phyloP scores from a whole-genome alignment of 1,284 basidiomycete species.

The Leccinum insolens region DNA sequence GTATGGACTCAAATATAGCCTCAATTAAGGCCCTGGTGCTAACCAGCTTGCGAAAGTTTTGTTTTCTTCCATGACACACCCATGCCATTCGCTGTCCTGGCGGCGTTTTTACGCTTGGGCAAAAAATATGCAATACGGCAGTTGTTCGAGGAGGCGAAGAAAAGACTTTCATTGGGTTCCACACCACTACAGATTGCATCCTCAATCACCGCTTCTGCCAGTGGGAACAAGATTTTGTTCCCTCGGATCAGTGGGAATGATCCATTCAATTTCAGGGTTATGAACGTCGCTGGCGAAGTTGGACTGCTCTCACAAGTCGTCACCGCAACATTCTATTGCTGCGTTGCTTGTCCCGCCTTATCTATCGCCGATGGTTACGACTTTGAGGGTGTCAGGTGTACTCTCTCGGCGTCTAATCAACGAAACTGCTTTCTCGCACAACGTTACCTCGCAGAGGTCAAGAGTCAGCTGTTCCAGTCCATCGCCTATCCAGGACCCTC shows the following conservation, averaged over 20 bases:
- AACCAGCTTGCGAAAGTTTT: constrained; percentile 7
- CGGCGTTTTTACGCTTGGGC: constrained; percentile 17
- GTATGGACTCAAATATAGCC: constrained; percentile 5
- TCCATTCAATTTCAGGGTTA: constrained; percentile 15
- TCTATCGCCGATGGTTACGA: constrained; percentile 16
- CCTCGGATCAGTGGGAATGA: constrained; percentile 11
- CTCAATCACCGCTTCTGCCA: background rate
- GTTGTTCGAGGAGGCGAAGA: constrained; percentile 13
- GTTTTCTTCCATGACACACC: constrained; percentile 3
- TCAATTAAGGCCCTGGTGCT: background rate
- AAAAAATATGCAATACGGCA: constrained; percentile 20
- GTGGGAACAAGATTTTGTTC: constrained; percentile 3
- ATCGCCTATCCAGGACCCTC: background rate
- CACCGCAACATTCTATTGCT: constrained; percentile 7
- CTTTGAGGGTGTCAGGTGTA: background rate
- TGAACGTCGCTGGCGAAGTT: constrained; percentile 20
- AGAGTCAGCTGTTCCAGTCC: background rate
- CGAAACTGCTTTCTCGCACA: constrained; percentile 7
- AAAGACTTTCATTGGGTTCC: background rate
- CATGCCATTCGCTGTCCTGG: constrained; percentile 15
- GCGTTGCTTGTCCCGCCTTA: constrained; percentile 5
- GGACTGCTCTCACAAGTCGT: constrained; percentile 3
- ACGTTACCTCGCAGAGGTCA: background rate
- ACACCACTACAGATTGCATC: background rate
- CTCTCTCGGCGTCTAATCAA: constrained; percentile 5